phyloP scores from a whole-genome alignment of 2,329 filamentous ascomycete species.

The Chaetomium strumarium region DNA sequence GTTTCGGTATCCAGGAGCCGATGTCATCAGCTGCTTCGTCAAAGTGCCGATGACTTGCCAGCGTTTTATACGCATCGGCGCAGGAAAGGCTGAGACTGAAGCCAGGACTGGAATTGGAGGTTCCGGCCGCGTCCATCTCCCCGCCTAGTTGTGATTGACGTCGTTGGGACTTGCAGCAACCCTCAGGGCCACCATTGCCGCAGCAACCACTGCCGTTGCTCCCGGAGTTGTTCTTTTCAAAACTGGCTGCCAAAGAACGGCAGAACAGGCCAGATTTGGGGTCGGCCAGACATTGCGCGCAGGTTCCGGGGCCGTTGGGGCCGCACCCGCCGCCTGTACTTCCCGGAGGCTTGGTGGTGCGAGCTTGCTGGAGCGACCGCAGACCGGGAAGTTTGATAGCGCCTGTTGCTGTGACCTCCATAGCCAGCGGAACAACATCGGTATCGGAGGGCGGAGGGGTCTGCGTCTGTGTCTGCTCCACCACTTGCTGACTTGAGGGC shows the following conservation, averaged over 20 bases:
- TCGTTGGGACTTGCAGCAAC: constrained; percentile 55
- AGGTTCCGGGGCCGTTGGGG: constrained; percentile 68
- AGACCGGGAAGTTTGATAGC: constrained; percentile 54
- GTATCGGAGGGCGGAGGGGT: constrained; percentile 57
- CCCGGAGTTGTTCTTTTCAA: constrained; percentile 35
- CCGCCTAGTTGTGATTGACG: background rate
- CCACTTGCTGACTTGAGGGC: constrained; percentile 34
- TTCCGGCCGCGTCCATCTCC: background rate
- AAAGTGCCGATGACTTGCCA: constrained; percentile 71
- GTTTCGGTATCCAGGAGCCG: constrained; percentile 67
- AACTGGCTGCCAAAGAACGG: constrained; percentile 67
- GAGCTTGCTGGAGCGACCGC: constrained; percentile 24
- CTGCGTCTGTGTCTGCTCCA: constrained; percentile 42
- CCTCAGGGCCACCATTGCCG: constrained; percentile 52
- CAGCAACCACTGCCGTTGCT: constrained; percentile 49
- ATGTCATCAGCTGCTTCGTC: constrained; percentile 68
- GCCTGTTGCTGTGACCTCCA: constrained; percentile 55
- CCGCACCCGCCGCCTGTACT: constrained; percentile 43
- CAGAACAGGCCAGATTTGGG: constrained; percentile 79
- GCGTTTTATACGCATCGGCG: constrained; percentile 71
- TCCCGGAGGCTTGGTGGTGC: constrained; percentile 24
- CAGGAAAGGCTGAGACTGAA: constrained; percentile 59
- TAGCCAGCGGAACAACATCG: constrained; percentile 50
- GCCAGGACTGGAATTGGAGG: constrained; percentile 22
- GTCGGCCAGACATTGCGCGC: constrained; percentile 70